Evolutionary conservation across 2,329 filamentous ascomycete genomes (phyloP).

Genomic region (Penicillium occitanis): DNA sequence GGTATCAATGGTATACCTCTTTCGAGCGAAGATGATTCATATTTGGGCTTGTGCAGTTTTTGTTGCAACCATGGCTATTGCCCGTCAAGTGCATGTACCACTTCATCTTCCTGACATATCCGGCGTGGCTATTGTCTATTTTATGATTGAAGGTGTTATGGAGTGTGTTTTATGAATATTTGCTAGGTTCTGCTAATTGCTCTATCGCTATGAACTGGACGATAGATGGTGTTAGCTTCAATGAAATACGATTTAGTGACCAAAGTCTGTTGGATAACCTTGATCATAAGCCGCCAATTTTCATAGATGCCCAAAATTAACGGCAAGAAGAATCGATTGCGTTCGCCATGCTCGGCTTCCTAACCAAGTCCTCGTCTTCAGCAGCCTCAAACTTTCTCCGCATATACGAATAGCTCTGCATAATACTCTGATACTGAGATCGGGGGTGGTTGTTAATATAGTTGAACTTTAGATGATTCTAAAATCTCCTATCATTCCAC

Average conservation of each 20-base stretch:
- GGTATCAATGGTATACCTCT: slow-evolving; percentile 28
- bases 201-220: background rate
- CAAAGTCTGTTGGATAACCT: background rate
- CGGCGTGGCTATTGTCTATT: background rate
- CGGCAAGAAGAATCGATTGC: background rate
- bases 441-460: background rate
- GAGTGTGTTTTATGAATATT: background rate
- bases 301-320: background rate
- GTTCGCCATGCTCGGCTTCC: background rate
- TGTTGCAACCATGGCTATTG: slow-evolving; percentile 51
- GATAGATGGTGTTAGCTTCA: background rate
- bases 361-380: background rate
- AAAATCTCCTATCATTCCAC: background rate
- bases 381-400: background rate
- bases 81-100: slow-evolving; percentile 31
- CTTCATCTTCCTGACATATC: background rate
- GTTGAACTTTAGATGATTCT: background rate
- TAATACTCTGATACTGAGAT: background rate
- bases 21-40: slow-evolving; percentile 33
- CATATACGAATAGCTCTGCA: background rate
- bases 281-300: background rate
- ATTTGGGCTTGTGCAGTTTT: slow-evolving; percentile 50
- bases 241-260: background rate
- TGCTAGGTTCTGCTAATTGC: background rate
- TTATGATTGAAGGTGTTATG: background rate